A percentile compares a stretch with the other conserved stretches of the same genome.
Evolutionary conservation across 768 basidiomycete genomes (phyloP).

Genomic region (Boletus rubescentipes): DNA sequence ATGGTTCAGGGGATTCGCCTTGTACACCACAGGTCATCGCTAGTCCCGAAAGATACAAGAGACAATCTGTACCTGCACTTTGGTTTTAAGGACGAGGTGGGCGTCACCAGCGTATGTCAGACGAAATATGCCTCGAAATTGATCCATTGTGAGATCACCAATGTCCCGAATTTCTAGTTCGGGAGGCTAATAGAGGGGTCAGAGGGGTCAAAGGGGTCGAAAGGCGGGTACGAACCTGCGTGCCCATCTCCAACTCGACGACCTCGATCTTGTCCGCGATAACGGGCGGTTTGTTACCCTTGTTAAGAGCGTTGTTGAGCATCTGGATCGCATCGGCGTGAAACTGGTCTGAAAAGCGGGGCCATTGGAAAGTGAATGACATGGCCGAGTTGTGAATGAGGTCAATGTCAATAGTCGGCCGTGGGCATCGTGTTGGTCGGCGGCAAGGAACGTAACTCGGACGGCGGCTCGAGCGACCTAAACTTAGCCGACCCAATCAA

Average conservation of each 20-base stretch:
- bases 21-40: slow-evolving; percentile 7
- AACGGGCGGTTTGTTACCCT: slow-evolving; percentile 95
- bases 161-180: slow-evolving; percentile 97
- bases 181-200: slow-evolving; percentile 66
- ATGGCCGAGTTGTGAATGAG: slow-evolving; percentile 39
- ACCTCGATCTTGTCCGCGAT: slow-evolving; percentile 98
- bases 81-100: slow-evolving; percentile 80
- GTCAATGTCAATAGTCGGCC: background rate
- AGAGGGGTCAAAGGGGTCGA: background rate
- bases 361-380: slow-evolving; percentile 96
- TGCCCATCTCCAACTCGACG: slow-evolving; percentile 98
- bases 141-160: slow-evolving; percentile 92
- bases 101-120: slow-evolving; percentile 95
- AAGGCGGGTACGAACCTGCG: slow-evolving; percentile 58
- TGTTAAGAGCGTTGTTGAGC: slow-evolving; percentile 95
- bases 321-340: slow-evolving; percentile 95
- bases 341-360: slow-evolving; percentile 94
- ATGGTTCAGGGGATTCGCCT: slow-evolving; percentile 96
- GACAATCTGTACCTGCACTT: slow-evolving; percentile 72
- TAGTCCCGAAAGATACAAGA: background rate
- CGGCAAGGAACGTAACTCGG: slow-evolving; percentile 16
- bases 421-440: slow-evolving; percentile 23
- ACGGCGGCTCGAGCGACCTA: background rate
- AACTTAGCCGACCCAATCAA: background rate
- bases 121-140: slow-evolving; percentile 96